Evolutionary conservation across 2,329 filamentous ascomycete species (phyloP).

Genomic region (Mycosphaerella arachidis): DNA sequence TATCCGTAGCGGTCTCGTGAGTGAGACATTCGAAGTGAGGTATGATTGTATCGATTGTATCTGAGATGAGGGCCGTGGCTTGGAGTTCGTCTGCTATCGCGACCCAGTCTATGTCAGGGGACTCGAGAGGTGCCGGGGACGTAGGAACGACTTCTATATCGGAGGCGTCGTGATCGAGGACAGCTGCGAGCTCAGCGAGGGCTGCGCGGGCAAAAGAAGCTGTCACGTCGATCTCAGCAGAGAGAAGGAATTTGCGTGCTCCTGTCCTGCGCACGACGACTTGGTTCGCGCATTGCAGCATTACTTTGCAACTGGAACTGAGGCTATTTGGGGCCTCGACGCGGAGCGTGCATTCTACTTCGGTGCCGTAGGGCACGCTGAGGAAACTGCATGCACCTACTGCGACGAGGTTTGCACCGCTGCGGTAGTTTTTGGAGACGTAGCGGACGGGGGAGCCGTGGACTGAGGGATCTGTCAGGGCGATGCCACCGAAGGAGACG

Average conservation of each 20-base stretch:
- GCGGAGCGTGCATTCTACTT: conserved; percentile 25
- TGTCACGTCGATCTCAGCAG: conserved; percentile 29
- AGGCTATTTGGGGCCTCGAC: conserved; percentile 18
- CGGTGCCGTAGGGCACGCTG: conserved; percentile 27
- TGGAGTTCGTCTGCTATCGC: conserved; percentile 24
- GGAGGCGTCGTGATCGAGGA: conserved; percentile 8
- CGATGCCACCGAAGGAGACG: conserved; percentile 20
- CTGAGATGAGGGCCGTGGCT: conserved; percentile 12
- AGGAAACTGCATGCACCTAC: conserved; percentile 28
- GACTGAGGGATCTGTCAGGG: conserved; percentile 26
- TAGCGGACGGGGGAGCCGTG: conserved; percentile 28
- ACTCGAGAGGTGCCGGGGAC: conserved; percentile 5
- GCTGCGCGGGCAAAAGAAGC: conserved; percentile 22
- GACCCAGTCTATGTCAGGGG: conserved; percentile 26
- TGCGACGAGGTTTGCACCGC: conserved; percentile 16
- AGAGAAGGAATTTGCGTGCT: conserved; percentile 22
- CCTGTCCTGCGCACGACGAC: conserved; percentile 27
- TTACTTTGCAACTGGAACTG: conserved; percentile 15
- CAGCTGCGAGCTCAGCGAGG: conserved; percentile 24
- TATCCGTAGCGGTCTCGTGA: conserved; percentile 17
- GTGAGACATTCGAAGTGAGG: conserved; percentile 12
- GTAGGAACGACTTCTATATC: conserved; percentile 20
- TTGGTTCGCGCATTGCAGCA: conserved; percentile 27
- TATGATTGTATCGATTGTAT: conserved; percentile 14
- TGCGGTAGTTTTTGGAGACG: conserved; percentile 20